Conservation (phyloP, 257 asterid species). For the Thymus quinquecostatus region DNA sequence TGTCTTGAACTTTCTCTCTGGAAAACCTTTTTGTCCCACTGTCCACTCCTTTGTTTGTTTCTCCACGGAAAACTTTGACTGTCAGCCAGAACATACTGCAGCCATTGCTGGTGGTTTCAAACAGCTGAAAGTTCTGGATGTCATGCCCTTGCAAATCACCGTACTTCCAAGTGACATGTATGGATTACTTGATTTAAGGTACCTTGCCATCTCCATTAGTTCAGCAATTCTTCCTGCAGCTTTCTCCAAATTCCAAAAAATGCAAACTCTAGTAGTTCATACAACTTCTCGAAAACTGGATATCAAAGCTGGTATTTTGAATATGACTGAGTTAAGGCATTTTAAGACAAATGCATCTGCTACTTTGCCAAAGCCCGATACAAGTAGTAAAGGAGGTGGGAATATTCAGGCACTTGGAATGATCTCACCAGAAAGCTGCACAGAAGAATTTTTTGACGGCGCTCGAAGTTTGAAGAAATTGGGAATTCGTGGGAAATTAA, state of each 20-base stretch:
- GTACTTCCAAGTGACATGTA: background rate
- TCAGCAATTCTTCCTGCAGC: conserved; percentile 26
- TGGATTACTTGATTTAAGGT: background rate
- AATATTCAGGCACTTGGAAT: conserved; percentile 42
- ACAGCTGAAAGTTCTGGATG: background rate
- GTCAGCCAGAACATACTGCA: background rate
- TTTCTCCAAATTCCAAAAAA: conserved; percentile 22
- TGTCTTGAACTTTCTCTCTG: background rate
- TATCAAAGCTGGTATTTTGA: conserved; percentile 33
- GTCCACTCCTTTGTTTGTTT: conserved; percentile 42
- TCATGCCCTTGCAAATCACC: background rate
- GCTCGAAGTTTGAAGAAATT: conserved; percentile 38
- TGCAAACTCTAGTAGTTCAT: conserved; percentile 41
- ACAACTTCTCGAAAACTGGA: conserved; percentile 23
- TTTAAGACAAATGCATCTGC: background rate
- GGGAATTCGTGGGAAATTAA: conserved; percentile 42
- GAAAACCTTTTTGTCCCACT: conserved; percentile 25
- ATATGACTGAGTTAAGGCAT: conserved; percentile 33
- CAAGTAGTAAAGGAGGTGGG: conserved; percentile 10
- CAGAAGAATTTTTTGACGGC: conserved; percentile 25
- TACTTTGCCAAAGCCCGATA: background rate
- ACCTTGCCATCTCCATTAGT: background rate
- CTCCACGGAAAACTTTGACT: conserved; percentile 20
- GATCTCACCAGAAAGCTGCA: conserved; percentile 47
- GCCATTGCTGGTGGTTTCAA: background rate